Percentiles rank a stretch among this genome's conserved stretches.
Evolutionary conservation across 164 flowering plant species (phyloP).

Genomic region (Chimonanthus praecox): DNA sequence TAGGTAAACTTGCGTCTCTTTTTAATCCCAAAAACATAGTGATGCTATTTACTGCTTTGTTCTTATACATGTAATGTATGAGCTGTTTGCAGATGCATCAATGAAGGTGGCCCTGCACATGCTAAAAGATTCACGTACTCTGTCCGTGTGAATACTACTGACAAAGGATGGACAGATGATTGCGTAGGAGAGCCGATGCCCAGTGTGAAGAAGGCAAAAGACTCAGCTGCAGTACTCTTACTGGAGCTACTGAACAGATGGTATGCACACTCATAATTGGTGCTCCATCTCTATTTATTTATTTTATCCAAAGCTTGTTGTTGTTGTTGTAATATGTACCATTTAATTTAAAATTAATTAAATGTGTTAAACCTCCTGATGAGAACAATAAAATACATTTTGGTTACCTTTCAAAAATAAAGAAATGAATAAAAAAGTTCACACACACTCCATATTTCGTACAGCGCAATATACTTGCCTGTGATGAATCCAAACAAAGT

Average conservation of each 20-base stretch:
- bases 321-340: background rate
- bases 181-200: constrained; percentile 99
- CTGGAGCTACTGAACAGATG: constrained; percentile 68
- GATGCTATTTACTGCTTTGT: background rate
- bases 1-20: constrained; percentile 34
- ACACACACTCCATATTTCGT: too few relatives aligned
- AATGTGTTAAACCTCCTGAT: background rate
- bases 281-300: background rate
- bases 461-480: too few relatives aligned
- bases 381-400: too few relatives aligned
- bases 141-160: constrained; percentile 81
- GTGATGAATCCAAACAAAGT: too few relatives aligned
- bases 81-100: constrained; percentile 51
- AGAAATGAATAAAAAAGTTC: too few relatives aligned
- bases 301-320: too few relatives aligned
- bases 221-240: constrained; percentile 87
- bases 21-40: background rate
- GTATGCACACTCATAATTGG: constrained; percentile 29
- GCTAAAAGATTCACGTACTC: constrained; percentile 92
- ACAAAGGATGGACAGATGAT: constrained; percentile 89
- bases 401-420: too few relatives aligned
- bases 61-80: background rate
- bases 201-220: constrained; percentile 95
- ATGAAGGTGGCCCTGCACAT: constrained; percentile 98
- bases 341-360: too few relatives aligned